Conservation (phyloP, 2,329 filamentous ascomycete species). For the Rutstroemia sp. region DNA sequence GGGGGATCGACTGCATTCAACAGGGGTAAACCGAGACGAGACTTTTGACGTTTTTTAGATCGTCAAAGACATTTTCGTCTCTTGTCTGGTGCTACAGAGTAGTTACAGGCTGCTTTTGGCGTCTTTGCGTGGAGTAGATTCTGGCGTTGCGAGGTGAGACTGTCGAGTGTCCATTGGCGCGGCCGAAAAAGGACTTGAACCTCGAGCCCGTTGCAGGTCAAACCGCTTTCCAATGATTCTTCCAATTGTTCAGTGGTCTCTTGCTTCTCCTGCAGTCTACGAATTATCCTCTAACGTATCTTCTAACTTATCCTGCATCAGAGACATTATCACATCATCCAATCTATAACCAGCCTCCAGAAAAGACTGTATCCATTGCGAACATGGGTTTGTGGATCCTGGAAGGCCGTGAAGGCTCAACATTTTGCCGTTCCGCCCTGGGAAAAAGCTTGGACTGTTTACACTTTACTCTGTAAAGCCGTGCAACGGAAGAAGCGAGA, state of each 20-base stretch:
- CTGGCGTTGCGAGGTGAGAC: no score
- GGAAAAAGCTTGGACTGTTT: not conserved
- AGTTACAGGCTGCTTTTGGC: not conserved
- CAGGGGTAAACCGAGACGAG: not conserved
- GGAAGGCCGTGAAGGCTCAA: not conserved
- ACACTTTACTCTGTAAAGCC: not conserved
- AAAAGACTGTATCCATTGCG: slow-evolving; percentile 4
- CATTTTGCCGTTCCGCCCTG: not conserved
- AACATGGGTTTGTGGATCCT: not conserved
- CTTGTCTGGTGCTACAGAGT: no score
- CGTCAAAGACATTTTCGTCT: not conserved
- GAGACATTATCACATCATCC: not conserved
- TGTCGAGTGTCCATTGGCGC: not conserved
- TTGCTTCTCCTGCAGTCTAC: not conserved
- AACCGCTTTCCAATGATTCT: not conserved
- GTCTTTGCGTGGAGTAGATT: no score
- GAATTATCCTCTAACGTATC: no score
- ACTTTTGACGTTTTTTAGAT: not conserved
- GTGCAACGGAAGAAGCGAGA: not conserved
- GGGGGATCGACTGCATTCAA: slow-evolving; percentile 1
- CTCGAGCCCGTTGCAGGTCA: not conserved
- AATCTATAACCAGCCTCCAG: slow-evolving; percentile 3
- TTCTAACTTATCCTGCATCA: not conserved
- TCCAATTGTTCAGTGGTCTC: not conserved
- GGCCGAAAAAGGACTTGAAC: slow-evolving; percentile 1